These are phyloP conservation scores for Prunus dulcis DNA, from an alignment of 306 rosid genomes.

Conservation along the genomic window DNA sequence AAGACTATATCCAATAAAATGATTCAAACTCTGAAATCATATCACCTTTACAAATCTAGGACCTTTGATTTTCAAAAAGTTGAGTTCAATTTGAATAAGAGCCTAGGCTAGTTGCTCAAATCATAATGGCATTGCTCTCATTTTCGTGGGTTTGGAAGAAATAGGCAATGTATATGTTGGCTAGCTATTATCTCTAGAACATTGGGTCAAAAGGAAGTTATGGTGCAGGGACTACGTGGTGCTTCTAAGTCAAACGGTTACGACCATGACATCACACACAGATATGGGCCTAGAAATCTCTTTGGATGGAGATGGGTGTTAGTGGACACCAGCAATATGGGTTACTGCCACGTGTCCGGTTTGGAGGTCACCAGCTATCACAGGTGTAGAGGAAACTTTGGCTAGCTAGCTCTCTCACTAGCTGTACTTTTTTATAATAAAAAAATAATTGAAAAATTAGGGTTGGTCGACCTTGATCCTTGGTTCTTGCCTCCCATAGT, in stretches of 20 bases:
- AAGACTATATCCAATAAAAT: background rate
- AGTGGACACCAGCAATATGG: conserved; percentile 35
- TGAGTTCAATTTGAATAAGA: background rate
- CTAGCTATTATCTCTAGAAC: conserved; percentile 11
- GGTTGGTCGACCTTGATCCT: background rate
- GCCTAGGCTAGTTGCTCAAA: background rate
- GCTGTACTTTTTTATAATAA: background rate
- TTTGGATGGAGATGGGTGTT: conserved; percentile 20
- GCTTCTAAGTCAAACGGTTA: conserved; percentile 67
- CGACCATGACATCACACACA: conserved; percentile 55
- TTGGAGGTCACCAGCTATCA: background rate
- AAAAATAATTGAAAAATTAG: background rate
- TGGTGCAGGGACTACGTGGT: conserved; percentile 30
- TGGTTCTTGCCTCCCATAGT: background rate
- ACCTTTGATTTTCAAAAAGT: background rate
- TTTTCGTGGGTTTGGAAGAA: background rate
- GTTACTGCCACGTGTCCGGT: conserved; percentile 34
- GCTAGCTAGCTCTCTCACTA: background rate
- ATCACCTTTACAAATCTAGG: background rate
- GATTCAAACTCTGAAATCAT: background rate
- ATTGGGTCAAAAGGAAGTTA: conserved; percentile 44
- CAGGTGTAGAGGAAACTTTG: conserved; percentile 5
- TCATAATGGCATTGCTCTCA: background rate
- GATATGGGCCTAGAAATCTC: conserved; percentile 38
- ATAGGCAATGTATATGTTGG: background rate